phyloP scores from a whole-genome alignment of 2,329 filamentous ascomycete genomes.

The Diaporthe nobilis region DNA sequence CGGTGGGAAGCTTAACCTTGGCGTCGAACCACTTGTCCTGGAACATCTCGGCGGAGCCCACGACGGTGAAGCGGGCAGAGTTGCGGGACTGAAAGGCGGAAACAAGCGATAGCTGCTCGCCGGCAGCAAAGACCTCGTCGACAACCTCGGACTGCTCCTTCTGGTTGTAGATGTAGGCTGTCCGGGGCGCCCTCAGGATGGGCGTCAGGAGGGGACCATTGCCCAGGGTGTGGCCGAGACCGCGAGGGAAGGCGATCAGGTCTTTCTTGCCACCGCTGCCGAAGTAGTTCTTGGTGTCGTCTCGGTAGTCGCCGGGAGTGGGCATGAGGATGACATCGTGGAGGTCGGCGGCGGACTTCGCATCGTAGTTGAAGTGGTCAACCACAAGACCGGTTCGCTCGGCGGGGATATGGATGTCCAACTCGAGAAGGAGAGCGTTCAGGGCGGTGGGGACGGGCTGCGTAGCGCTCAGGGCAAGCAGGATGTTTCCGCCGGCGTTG shows the following conservation, averaged over 20 bases:
- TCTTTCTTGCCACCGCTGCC: constrained; percentile 67
- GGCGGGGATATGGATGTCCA: constrained; percentile 88
- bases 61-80: constrained; percentile 87
- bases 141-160: constrained; percentile 83
- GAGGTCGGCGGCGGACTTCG: constrained; percentile 79
- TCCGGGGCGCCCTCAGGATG: constrained; percentile 84
- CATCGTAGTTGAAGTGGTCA: constrained; percentile 97
- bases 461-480: constrained; percentile 84
- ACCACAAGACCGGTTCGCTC: constrained; percentile 90
- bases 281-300: constrained; percentile 85
- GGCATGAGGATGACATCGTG: constrained; percentile 91
- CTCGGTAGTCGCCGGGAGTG: constrained; percentile 73
- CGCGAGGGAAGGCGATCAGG: constrained; percentile 84
- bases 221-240: constrained; percentile 86
- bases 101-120: constrained; percentile 86
- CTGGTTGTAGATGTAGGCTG: constrained; percentile 93
- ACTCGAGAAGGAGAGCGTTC: constrained; percentile 84
- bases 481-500: constrained; percentile 91
- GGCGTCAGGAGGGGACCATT: constrained; percentile 83
- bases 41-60: constrained; percentile 89
- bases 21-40: constrained; percentile 91
- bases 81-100: constrained; percentile 92
- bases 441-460: constrained; percentile 79
- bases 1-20: constrained; percentile 75
- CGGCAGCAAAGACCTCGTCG: constrained; percentile 88